phyloP scores from a whole-genome alignment of 2,329 filamentous ascomycete genomes.

The Botryotinia globosa region DNA sequence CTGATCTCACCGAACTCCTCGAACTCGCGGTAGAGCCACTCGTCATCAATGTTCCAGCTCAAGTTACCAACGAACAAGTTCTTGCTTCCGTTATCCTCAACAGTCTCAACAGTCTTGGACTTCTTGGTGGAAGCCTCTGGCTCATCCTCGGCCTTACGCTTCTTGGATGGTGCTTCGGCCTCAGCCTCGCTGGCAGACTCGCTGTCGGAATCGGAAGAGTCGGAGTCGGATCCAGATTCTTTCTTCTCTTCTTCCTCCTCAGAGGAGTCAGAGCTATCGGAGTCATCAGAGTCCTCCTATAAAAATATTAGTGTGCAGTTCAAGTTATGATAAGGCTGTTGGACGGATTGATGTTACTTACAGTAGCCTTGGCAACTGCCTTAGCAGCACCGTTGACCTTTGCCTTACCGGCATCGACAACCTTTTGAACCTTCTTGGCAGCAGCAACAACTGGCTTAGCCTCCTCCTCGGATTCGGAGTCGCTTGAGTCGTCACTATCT shows the following conservation, averaged over 20 bases:
- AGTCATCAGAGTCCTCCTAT: slow-evolving; percentile 13
- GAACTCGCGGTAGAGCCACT: slow-evolving; percentile 67
- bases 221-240: slow-evolving; percentile 27
- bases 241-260: slow-evolving; percentile 25
- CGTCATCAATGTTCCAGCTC: slow-evolving; percentile 74
- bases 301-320: neutral
- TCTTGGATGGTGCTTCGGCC: slow-evolving; percentile 48
- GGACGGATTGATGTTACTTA: slow-evolving; percentile 26
- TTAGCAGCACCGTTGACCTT: slow-evolving; percentile 36
- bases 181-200: slow-evolving; percentile 30
- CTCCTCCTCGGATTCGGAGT: slow-evolving; percentile 30
- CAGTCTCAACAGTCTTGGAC: slow-evolving; percentile 46
- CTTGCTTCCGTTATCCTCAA: slow-evolving; percentile 45
- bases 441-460: slow-evolving; percentile 32
- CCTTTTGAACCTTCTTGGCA: slow-evolving; percentile 33
- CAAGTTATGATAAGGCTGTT: neutral
- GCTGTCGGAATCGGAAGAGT: slow-evolving; percentile 28
- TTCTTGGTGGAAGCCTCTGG: slow-evolving; percentile 49
- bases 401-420: slow-evolving; percentile 31
- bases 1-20: slow-evolving; percentile 64
- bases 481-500: slow-evolving; percentile 33
- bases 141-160: slow-evolving; percentile 56
- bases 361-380: slow-evolving; percentile 35
- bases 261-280: slow-evolving; percentile 24
- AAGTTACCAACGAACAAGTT: slow-evolving; percentile 73